phyloP scores from a whole-genome alignment of 768 basidiomycete genomes.

The Rhodotorula diobovata region DNA sequence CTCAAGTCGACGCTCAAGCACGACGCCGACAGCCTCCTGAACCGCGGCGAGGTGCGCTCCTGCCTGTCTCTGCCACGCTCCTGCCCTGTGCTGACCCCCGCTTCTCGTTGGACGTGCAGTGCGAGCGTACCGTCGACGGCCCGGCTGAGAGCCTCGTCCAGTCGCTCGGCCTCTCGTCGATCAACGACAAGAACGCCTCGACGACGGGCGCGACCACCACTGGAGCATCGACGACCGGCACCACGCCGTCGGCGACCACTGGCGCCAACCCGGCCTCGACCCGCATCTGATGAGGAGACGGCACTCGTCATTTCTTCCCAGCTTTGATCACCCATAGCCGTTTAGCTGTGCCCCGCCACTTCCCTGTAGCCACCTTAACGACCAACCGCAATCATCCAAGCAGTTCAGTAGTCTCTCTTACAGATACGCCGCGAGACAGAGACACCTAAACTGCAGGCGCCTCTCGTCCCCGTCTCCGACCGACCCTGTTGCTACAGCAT shows the following conservation, averaged over 20 bases:
- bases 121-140: slow-evolving; percentile 28
- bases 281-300: too few relatives aligned
- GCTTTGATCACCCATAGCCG: neutral
- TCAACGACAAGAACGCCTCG: neutral
- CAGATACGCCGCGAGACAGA: too few relatives aligned
- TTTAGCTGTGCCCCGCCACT: too few relatives aligned
- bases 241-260: neutral
- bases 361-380: neutral
- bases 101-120: neutral
- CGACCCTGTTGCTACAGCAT: too few relatives aligned
- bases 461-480: too few relatives aligned
- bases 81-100: neutral
- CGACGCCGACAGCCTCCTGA: slow-evolving; percentile 14
- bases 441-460: too few relatives aligned
- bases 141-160: slow-evolving; percentile 20
- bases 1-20: slow-evolving; percentile 32
- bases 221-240: neutral
- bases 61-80: neutral
- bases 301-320: too few relatives aligned
- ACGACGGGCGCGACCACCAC: neutral
- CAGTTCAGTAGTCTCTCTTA: neutral
- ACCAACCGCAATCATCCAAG: neutral
- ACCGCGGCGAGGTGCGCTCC: slow-evolving; percentile 3
- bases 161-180: slow-evolving; percentile 1
- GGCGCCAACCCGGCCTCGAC: neutral